phyloP scores from a whole-genome alignment of 306 rosid species.

The Amphicarpaea edgeworthii region DNA sequence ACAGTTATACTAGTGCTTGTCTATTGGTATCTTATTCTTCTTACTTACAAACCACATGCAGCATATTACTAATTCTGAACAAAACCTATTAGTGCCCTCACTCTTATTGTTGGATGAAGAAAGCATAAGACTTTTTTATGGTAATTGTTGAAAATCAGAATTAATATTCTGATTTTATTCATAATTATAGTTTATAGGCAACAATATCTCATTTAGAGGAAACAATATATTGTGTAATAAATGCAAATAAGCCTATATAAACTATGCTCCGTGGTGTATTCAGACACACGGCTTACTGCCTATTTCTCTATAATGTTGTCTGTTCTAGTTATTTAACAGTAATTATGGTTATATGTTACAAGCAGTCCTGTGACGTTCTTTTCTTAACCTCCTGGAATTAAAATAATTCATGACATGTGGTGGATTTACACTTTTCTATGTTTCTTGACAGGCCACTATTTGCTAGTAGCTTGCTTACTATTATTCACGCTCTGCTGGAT shows the following conservation, averaged over 20 bases:
- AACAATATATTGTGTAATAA: too few species aligned
- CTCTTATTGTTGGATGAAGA: background rate
- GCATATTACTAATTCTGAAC: background rate
- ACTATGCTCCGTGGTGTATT: too few species aligned
- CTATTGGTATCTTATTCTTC: conserved; percentile 10
- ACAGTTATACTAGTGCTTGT: background rate
- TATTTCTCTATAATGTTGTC: too few species aligned
- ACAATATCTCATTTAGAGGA: too few species aligned
- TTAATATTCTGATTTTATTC: too few species aligned
- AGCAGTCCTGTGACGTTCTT: too few species aligned
- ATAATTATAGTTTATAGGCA: too few species aligned
- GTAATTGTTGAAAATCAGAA: too few species aligned
- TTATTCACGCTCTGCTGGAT: conserved; percentile 88
- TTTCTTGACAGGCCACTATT: conserved; percentile 79
- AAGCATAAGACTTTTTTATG: background rate
- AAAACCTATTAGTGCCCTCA: conserved; percentile 3
- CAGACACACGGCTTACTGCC: too few species aligned
- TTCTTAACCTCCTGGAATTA: conserved; percentile 22
- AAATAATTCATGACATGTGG: conserved; percentile 7
- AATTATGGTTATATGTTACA: background rate
- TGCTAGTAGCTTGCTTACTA: conserved; percentile 85
- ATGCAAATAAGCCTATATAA: too few species aligned
- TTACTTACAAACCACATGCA: background rate
- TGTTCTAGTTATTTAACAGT: too few species aligned
- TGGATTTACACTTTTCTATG: conserved; percentile 51